Evolutionary conservation across 768 basidiomycete genomes (phyloP).

Genomic region (Phaffia australis): DNA sequence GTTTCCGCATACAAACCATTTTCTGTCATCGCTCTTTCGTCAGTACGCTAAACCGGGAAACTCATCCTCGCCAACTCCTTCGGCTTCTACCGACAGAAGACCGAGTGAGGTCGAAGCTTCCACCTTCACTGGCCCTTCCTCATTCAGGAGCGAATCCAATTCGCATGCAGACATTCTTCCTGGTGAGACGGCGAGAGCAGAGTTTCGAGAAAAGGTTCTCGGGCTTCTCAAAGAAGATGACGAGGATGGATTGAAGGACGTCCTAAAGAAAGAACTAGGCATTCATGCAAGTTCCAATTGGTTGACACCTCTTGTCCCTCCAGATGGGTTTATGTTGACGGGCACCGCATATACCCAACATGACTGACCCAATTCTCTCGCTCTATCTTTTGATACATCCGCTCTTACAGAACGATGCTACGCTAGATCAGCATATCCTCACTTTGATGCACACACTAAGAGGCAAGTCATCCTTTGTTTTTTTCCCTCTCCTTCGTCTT

Average conservation of each 20-base stretch:
- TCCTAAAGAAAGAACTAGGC: conserved; percentile 44
- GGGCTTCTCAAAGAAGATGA: conserved; percentile 60
- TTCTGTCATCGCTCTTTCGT: neutral
- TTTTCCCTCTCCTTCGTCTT: conserved; percentile 50
- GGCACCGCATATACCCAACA: too few species aligned
- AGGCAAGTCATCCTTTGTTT: conserved; percentile 49
- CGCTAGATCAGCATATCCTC: conserved; percentile 71
- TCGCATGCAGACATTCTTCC: neutral
- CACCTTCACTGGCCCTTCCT: neutral
- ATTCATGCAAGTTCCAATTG: conserved; percentile 36
- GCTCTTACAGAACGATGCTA: conserved; percentile 1
- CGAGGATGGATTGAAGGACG: conserved; percentile 57
- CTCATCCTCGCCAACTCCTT: too few species aligned
- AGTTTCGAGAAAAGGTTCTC: conserved; percentile 61
- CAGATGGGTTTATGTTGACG: too few species aligned
- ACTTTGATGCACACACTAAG: conserved; percentile 93
- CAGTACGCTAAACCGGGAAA: neutral
- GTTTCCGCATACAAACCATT: neutral
- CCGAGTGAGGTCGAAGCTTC: neutral
- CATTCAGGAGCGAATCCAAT: neutral
- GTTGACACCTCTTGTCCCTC: conserved; percentile 44
- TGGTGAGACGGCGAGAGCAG: conserved; percentile 44
- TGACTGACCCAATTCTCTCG: conserved; percentile 35
- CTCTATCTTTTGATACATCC: neutral
- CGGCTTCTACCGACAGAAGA: too few species aligned